A percentile compares a stretch with the other conserved stretches of the same genome.
Evolutionary conservation across 768 basidiomycete species (phyloP).

Genomic region (Hebeloma cylindrosporum): DNA sequence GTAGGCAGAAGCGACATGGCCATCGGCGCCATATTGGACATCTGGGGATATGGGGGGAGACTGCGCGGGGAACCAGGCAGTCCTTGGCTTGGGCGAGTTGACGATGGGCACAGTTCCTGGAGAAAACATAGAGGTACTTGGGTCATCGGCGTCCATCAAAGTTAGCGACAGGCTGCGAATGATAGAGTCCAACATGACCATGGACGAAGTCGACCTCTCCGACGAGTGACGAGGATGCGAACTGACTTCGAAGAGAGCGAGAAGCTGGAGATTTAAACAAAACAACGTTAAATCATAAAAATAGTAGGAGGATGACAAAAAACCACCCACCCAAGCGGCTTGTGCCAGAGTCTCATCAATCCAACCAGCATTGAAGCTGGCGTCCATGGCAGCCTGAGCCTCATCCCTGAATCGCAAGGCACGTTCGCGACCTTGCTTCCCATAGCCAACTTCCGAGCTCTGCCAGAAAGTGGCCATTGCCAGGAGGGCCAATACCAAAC

Average conservation of each 20-base stretch:
- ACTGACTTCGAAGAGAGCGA: constrained; percentile 72
- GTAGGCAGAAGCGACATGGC: constrained; percentile 7
- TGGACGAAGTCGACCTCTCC: constrained; percentile 52
- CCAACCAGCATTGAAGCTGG: constrained; percentile 69
- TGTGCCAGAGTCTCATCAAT: constrained; percentile 74
- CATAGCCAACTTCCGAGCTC: constrained; percentile 61
- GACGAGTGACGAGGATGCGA: constrained; percentile 62
- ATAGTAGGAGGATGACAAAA: background rate
- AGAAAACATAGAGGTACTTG: constrained; percentile 48
- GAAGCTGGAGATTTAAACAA: constrained; percentile 43
- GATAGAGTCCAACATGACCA: constrained; percentile 66
- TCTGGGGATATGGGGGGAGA: constrained; percentile 10
- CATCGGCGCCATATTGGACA: background rate
- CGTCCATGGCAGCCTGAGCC: constrained; percentile 69
- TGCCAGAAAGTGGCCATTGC: constrained; percentile 69
- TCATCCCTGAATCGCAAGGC: constrained; percentile 64
- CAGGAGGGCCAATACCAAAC: constrained; percentile 59
- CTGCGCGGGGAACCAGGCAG: constrained; percentile 22
- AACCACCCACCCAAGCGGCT: constrained; percentile 66
- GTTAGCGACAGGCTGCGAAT: constrained; percentile 63
- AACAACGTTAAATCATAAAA: background rate
- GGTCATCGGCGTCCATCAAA: constrained; percentile 57
- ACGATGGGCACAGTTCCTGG: constrained; percentile 52
- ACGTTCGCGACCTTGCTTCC: constrained; percentile 49
- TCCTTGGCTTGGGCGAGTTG: constrained; percentile 9